Base-by-base conservation (phyloP, 768 basidiomycete genomes). In the Boletellus ananas region DNA sequence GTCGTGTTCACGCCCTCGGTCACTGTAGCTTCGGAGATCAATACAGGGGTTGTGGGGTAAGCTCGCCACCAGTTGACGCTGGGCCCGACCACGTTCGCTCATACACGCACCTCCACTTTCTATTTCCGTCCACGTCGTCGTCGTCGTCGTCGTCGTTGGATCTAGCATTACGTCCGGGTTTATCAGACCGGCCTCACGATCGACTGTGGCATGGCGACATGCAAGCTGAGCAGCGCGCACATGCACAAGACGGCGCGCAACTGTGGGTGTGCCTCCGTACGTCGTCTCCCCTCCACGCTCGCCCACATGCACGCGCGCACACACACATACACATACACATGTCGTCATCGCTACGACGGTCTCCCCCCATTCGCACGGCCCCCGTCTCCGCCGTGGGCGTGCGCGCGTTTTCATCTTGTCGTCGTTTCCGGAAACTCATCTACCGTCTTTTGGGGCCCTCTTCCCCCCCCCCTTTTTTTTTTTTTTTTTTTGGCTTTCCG, bases 151-250 rank as follows among this genome's bases (percentile, higher is more conserved):
- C 23, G 23, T 4, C 23, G 23, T 6, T 25, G 23, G 36, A 31
- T 47, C 34, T 42, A 87, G 85, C 83, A 85, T 66, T 86, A 83
- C 64, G 74, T 85, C 42, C 72, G 73, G 34, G 59, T 73, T 23
- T 87, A 86, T 58, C 81, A 84, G 57, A 79, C 83, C 0, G 85
- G 87, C 31, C 68, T 74, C 49, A 76, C 67, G 47, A 66, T 64
- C 45, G 85, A 88, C 62, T 88, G 86, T 59, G 65, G 69, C 34
- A 69, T 65, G 29, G 66, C 70, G 6, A 63, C 60, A 18, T 88
- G 85, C 66, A 74, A 66, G 33, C 61, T 79, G 57, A 87, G 85
- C 65, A 54, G 62, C 11, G 73, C 73, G 14, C 86, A 88, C 64
- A 73, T 69, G 59, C 86, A 87, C 67, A 79, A 68, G 55, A 74